A percentile compares a stretch with the other conserved stretches of the same genome.
Conservation (phyloP, 2,329 filamentous ascomycete genomes). For the Cladosporium cucumerinum region DNA sequence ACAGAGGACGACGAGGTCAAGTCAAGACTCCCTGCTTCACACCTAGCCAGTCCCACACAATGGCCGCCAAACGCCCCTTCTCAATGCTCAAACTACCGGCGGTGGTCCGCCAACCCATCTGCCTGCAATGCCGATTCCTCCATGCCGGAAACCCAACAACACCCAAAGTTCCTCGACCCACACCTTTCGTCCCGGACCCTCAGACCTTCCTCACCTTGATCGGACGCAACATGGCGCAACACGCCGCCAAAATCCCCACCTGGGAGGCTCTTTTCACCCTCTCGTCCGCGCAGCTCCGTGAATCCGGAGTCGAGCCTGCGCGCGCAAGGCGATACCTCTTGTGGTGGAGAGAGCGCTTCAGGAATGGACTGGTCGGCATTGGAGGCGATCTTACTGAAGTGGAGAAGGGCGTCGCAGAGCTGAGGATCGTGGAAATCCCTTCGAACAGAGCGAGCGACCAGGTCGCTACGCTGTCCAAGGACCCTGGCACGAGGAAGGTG, state of each 20-base stretch:
- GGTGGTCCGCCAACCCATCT: constrained; percentile 21
- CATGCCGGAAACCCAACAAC: constrained; percentile 36
- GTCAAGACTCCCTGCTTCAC: not conserved
- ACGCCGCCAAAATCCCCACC: constrained; percentile 80
- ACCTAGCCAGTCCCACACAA: constrained; percentile 15
- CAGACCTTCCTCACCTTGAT: constrained; percentile 85
- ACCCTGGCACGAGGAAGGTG: constrained; percentile 54
- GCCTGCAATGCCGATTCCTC: constrained; percentile 19
- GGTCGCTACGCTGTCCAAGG: constrained; percentile 49
- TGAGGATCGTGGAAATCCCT: constrained; percentile 57
- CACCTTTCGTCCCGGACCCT: constrained; percentile 81
- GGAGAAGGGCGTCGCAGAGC: constrained; percentile 56
- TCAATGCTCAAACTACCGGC: constrained; percentile 26
- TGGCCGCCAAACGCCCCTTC: constrained; percentile 30
- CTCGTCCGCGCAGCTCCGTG: constrained; percentile 70
- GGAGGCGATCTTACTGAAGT: constrained; percentile 80
- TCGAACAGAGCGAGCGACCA: constrained; percentile 29
- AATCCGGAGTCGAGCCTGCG: constrained; percentile 82
- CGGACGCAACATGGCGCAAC: constrained; percentile 77
- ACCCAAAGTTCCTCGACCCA: constrained; percentile 63
- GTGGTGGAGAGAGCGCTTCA: constrained; percentile 82
- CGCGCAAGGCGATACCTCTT: constrained; percentile 80
- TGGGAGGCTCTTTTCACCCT: constrained; percentile 90
- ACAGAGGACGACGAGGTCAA: not conserved
- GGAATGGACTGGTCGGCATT: constrained; percentile 70